Percentiles rank a stretch among this genome's conserved stretches.
Evolutionary conservation across 2,329 filamentous ascomycete genomes (phyloP).

Genomic region (Monascus ruber): DNA sequence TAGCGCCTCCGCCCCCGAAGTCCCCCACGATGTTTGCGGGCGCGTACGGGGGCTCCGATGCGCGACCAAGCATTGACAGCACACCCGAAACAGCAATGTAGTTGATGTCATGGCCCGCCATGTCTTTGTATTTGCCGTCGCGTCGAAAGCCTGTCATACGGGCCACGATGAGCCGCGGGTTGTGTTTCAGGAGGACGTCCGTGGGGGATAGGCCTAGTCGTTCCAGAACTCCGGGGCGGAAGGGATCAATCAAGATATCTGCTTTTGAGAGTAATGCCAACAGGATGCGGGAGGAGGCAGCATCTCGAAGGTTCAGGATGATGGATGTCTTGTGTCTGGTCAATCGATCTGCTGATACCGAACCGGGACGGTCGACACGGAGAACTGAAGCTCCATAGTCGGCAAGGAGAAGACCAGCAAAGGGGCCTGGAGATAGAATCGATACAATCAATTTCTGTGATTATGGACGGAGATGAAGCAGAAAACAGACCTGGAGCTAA

Average conservation of each 20-base stretch:
- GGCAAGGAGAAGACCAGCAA: constrained; percentile 76
- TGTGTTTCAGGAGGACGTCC: constrained; percentile 51
- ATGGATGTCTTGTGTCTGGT: constrained; percentile 73
- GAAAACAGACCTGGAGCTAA: constrained; percentile 47
- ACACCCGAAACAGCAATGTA: constrained; percentile 84
- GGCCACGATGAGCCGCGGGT: constrained; percentile 67
- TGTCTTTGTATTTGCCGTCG: constrained; percentile 71
- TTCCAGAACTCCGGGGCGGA: constrained; percentile 82
- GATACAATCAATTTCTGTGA: too few relatives aligned
- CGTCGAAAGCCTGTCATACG: constrained; percentile 84
- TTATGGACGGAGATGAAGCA: background rate
- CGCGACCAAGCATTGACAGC: constrained; percentile 62
- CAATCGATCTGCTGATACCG: constrained; percentile 56
- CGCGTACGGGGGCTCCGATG: constrained; percentile 58
- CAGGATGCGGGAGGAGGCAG: constrained; percentile 53
- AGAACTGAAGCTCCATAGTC: constrained; percentile 83
- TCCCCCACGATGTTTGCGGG: constrained; percentile 80
- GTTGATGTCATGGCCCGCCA: constrained; percentile 95
- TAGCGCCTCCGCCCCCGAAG: constrained; percentile 80
- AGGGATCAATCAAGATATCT: constrained; percentile 87
- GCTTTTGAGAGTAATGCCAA: constrained; percentile 50
- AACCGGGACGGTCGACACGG: constrained; percentile 59
- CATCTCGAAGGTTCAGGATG: constrained; percentile 63
- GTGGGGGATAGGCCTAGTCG: constrained; percentile 65
- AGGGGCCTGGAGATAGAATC: constrained; percentile 51